Evolutionary conservation across 2,329 filamentous ascomycete genomes (phyloP), one percentile per base, ranked within the genome.

Genomic region (Talaromyces sp.): DNA sequence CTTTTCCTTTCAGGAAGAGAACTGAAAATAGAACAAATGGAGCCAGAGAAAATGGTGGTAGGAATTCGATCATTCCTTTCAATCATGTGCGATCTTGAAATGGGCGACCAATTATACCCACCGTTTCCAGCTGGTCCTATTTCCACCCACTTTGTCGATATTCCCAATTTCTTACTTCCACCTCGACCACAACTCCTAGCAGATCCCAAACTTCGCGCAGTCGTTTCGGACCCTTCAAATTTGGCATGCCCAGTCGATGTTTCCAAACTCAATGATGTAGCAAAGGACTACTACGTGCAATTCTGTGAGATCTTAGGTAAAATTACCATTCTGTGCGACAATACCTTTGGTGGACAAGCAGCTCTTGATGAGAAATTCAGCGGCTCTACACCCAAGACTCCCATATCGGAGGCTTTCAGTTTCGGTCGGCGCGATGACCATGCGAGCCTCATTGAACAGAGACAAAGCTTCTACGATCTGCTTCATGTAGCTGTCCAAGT

Each of bases 251-350:
- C 87, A 22, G 85, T 88, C 27, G 86, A 87, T 70, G 84, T 83
- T 6, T 78, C 81, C 8, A 83, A 82, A 22, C 83, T 98, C 61
- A 88, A 86, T 60, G 92, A 96, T 43, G 87, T 88, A 24, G 88
- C 92, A 0, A 90, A 89, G 72, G 91, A 95, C 50, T 95, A 92
- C 73, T 97, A 98, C 76, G 83, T 89, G 62, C 90, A 90, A 61
- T 99, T 99, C 71, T 98, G 94, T 74, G 92, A 97, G 75, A 94
- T 99, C 27, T 81, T 99, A 8, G 95, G 94, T 31, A 96, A 97
- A 75, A 96, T 99, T 64, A 97, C 93, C 2, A 90, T 98, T 52
- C 89, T 98, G 39, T 99, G 95, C 77, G 95, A 99, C 76, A 95
- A 97, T 71, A 91, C 94, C 0, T 99, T 99, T 79, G 96, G 95